These are phyloP conservation scores for Camellia oleifera DNA, from an alignment of 179 eudicot genomes.

Conservation along the genomic window DNA sequence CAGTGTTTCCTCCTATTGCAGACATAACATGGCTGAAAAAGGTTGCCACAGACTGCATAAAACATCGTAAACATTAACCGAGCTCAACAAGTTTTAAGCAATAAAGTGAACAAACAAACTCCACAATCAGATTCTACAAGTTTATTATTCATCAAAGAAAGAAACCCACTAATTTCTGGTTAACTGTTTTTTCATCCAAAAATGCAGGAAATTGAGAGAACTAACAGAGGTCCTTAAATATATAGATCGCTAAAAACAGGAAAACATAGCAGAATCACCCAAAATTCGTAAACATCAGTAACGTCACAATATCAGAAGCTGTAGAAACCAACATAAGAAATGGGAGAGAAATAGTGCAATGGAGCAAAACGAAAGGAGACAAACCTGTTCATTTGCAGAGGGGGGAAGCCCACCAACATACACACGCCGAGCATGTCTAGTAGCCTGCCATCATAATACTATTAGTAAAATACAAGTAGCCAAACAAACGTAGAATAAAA, in stretches of 20 bases:
- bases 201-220: not conserved
- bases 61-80: not conserved
- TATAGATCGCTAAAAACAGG: not conserved
- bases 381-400: conserved; percentile 94
- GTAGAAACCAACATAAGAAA: not conserved
- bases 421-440: conserved; percentile 96
- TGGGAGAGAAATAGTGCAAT: not conserved
- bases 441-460: conserved; percentile 59
- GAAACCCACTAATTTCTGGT: not conserved
- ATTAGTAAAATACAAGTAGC: not conserved
- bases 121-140: not conserved
- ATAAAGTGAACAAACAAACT: not conserved
- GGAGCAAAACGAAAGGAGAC: not conserved
- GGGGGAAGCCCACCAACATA: conserved; percentile 96
- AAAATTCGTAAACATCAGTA: not conserved
- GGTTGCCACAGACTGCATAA: conserved; percentile 87
- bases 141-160: too few relatives aligned
- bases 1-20: conserved; percentile 93
- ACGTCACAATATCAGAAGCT: not conserved
- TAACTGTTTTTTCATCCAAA: not conserved
- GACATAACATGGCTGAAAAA: conserved; percentile 97
- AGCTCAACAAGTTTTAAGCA: not conserved
- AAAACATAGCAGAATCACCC: not conserved
- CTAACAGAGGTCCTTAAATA: not conserved
- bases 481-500: not conserved